A percentile compares a stretch with the other conserved stretches of the same genome.
Evolutionary conservation across 306 rosid species (phyloP).

Genomic region (Vigna unguiculata): DNA sequence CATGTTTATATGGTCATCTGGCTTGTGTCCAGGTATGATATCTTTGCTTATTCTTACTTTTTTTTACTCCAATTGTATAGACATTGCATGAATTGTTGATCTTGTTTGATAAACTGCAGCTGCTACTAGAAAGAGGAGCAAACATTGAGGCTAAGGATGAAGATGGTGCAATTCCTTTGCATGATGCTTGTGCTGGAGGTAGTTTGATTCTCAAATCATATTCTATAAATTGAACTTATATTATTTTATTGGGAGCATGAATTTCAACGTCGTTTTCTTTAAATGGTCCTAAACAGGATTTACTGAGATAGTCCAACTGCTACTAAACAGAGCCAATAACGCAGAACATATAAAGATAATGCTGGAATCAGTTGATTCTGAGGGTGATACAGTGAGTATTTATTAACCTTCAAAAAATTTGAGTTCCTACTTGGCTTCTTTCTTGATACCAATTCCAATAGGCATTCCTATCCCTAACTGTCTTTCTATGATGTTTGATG

Average conservation of each 20-base stretch:
- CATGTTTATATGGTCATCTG: slow-evolving; percentile 87
- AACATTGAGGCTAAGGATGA: slow-evolving; percentile 76
- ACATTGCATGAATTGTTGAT: slow-evolving; percentile 22
- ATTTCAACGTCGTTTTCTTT: slow-evolving; percentile 18
- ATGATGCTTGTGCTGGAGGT: slow-evolving; percentile 99
- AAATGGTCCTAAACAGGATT: slow-evolving; percentile 59
- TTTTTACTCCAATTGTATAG: background rate
- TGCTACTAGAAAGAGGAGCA: slow-evolving; percentile 89
- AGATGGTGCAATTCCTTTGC: slow-evolving; percentile 90
- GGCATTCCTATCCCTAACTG: background rate
- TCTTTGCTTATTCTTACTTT: background rate
- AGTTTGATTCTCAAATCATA: slow-evolving; percentile 13
- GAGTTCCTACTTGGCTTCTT: slow-evolving; percentile 4
- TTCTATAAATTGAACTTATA: background rate
- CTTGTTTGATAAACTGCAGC: slow-evolving; percentile 53
- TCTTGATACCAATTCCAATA: background rate
- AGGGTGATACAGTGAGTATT: slow-evolving; percentile 92
- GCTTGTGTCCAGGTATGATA: slow-evolving; percentile 71
- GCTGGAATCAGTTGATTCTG: slow-evolving; percentile 85
- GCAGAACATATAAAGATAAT: slow-evolving; percentile 66
- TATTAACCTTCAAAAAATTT: background rate
- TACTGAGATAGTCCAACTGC: slow-evolving; percentile 72
- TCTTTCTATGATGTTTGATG: background rate
- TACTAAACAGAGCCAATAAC: slow-evolving; percentile 60
- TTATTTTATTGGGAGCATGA: background rate